Evolutionary conservation across 305 asterid species (phyloP).

Genomic region (Fraxinus ornus): DNA sequence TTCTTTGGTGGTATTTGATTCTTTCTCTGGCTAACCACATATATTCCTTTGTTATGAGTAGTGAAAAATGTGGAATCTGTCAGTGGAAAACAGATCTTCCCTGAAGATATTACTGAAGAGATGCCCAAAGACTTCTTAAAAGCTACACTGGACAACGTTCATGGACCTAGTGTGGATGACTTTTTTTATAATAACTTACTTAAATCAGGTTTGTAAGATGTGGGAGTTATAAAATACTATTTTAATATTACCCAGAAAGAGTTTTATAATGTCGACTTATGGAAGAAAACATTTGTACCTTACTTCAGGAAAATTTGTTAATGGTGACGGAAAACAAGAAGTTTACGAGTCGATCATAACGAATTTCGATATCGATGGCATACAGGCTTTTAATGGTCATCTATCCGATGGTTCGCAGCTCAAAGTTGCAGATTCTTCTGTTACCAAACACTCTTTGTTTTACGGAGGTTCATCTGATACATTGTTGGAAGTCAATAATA

Average conservation of each 20-base stretch:
- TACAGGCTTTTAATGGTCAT: constrained; percentile 31
- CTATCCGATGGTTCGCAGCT: constrained; percentile 41
- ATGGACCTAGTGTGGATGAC: constrained; percentile 35
- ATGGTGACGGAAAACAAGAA: constrained; percentile 32
- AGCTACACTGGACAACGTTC: constrained; percentile 27
- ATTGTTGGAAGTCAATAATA: constrained; percentile 39
- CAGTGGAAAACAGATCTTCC: constrained; percentile 37
- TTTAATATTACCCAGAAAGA: constrained; percentile 5
- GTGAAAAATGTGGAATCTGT: constrained; percentile 42
- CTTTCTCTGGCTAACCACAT: background rate
- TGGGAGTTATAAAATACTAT: constrained; percentile 24
- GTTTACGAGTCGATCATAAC: constrained; percentile 38
- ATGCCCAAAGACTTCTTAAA: constrained; percentile 33
- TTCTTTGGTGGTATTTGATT: constrained; percentile 1
- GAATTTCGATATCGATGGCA: constrained; percentile 26
- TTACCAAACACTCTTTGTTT: constrained; percentile 32
- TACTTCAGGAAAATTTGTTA: constrained; percentile 39
- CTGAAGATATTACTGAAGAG: constrained; percentile 41
- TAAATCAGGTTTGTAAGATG: constrained; percentile 33
- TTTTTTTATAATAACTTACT: constrained; percentile 30
- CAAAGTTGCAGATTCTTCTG: constrained; percentile 36
- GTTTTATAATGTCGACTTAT: constrained; percentile 18
- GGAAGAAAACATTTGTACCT: constrained; percentile 14
- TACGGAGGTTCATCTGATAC: constrained; percentile 31
- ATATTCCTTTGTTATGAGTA: constrained; percentile 32